Conservation (phyloP, 768 basidiomycete genomes). For the Favolaschia claudopus region DNA sequence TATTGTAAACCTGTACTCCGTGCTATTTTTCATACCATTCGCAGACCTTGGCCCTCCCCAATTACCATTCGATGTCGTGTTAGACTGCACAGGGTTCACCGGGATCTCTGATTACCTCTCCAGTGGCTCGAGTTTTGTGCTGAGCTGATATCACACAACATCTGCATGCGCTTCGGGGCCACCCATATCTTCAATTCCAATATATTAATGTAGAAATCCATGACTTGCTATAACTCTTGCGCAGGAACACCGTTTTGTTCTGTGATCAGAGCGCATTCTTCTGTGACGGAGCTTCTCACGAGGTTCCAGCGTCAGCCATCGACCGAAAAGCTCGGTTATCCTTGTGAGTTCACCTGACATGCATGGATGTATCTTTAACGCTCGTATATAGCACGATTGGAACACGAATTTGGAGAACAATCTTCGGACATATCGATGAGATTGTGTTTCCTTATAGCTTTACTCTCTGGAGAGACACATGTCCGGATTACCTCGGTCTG, state of each 20-base stretch:
- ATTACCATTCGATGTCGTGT: slow-evolving; percentile 74
- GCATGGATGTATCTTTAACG: background rate
- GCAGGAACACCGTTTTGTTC: slow-evolving; percentile 60
- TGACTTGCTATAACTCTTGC: slow-evolving; percentile 79
- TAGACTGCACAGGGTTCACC: slow-evolving; percentile 84
- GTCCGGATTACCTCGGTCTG: slow-evolving; percentile 80
- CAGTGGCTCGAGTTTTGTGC: slow-evolving; percentile 84
- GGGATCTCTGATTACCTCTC: slow-evolving; percentile 79
- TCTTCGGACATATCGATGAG: slow-evolving; percentile 76
- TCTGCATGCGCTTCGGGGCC: slow-evolving; percentile 64
- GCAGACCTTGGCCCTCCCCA: slow-evolving; percentile 60
- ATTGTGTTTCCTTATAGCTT: slow-evolving; percentile 72
- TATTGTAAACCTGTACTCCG: background rate
- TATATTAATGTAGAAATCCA: slow-evolving; percentile 70
- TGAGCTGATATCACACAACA: slow-evolving; percentile 76
- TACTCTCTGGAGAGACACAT: slow-evolving; percentile 74
- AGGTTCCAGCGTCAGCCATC: slow-evolving; percentile 58
- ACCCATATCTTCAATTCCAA: slow-evolving; percentile 82
- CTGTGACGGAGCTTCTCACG: slow-evolving; percentile 65
- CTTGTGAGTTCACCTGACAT: slow-evolving; percentile 53
- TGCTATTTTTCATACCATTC: background rate
- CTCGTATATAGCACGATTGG: slow-evolving; percentile 59
- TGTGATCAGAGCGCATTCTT: slow-evolving; percentile 67
- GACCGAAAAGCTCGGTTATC: slow-evolving; percentile 57
- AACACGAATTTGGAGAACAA: slow-evolving; percentile 60